Evolutionary conservation across 2,329 filamentous ascomycete species (phyloP).

Genomic region (Beauveria medogensis): DNA sequence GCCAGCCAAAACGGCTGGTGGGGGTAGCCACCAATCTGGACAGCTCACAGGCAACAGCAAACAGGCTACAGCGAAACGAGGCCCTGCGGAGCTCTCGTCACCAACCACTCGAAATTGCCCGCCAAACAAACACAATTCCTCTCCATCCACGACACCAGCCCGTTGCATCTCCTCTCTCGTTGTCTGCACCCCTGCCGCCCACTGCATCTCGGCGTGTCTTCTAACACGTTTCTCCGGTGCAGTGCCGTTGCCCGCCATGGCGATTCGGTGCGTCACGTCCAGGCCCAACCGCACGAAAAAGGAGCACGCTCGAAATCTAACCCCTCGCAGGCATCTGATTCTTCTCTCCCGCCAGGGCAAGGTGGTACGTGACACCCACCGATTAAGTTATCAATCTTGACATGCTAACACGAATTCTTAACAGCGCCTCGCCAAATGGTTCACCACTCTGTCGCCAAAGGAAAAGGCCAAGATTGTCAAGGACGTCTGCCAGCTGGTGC

Average conservation of each 20-base stretch:
- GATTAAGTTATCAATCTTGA: not conserved
- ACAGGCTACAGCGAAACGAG: not conserved
- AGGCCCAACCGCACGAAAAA: constrained; percentile 7
- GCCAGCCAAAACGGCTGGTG: not conserved
- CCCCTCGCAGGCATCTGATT: constrained; percentile 73
- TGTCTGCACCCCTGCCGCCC: constrained; percentile 16
- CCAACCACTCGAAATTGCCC: constrained; percentile 18
- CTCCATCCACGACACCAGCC: constrained; percentile 4
- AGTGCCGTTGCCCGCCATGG: constrained; percentile 27
- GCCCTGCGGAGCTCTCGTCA: constrained; percentile 16
- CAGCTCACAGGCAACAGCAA: not conserved
- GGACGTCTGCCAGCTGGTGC: constrained; percentile 94
- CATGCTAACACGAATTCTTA: constrained; percentile 13
- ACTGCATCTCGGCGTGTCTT: not conserved
- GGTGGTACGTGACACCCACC: constrained; percentile 61
- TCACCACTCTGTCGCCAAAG: constrained; percentile 92
- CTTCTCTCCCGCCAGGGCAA: constrained; percentile 97
- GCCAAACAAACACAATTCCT: constrained; percentile 4
- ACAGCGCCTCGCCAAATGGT: constrained; percentile 98
- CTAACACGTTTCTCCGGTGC: constrained; percentile 8
- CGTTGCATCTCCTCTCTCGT: not conserved
- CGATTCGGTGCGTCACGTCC: constrained; percentile 33
- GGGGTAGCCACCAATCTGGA: not conserved
- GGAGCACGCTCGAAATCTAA: constrained; percentile 1
- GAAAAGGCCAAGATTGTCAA: constrained; percentile 99